Conservation (phyloP, 306 rosid genomes). For the Acmispon strigosus region DNA sequence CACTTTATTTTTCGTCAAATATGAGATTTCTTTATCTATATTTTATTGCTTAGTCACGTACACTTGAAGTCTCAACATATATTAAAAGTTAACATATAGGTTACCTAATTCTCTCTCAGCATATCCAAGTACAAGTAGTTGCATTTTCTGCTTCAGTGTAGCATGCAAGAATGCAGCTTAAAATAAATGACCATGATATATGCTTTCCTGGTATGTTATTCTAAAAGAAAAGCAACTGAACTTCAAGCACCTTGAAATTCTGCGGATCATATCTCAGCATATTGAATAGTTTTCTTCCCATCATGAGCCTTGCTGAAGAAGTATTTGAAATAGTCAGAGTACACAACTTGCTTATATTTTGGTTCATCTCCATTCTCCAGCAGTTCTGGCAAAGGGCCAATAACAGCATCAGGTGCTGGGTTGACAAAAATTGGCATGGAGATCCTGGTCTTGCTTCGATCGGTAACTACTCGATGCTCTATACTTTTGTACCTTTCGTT, state of each 20-base stretch:
- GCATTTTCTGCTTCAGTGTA: neutral
- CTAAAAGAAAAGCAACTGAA: neutral
- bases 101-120: neutral
- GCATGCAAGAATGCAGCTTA: neutral
- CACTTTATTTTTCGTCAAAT: too few species aligned
- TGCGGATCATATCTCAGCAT: slow-evolving; percentile 25
- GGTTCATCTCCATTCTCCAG: slow-evolving; percentile 30
- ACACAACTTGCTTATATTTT: slow-evolving; percentile 26
- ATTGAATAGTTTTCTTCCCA: slow-evolving; percentile 37
- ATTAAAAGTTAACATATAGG: too few species aligned
- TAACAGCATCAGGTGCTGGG: slow-evolving; percentile 28
- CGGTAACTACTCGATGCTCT: slow-evolving; percentile 29
- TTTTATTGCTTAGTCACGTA: too few species aligned
- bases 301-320: slow-evolving; percentile 46
- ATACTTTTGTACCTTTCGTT: slow-evolving; percentile 32
- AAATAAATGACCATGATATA: neutral
- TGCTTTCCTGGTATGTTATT: neutral
- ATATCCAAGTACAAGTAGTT: neutral
- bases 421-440: slow-evolving; percentile 38
- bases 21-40: too few species aligned
- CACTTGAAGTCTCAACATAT: too few species aligned
- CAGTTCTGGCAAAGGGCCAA: slow-evolving; percentile 37
- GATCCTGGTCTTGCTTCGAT: slow-evolving; percentile 26
- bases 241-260: neutral
- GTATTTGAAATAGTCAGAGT: slow-evolving; percentile 33